These are phyloP conservation scores for Paramecium tetraurelia DNA, from an alignment of 73 alveolate genomes.

Conservation along the genomic window DNA sequence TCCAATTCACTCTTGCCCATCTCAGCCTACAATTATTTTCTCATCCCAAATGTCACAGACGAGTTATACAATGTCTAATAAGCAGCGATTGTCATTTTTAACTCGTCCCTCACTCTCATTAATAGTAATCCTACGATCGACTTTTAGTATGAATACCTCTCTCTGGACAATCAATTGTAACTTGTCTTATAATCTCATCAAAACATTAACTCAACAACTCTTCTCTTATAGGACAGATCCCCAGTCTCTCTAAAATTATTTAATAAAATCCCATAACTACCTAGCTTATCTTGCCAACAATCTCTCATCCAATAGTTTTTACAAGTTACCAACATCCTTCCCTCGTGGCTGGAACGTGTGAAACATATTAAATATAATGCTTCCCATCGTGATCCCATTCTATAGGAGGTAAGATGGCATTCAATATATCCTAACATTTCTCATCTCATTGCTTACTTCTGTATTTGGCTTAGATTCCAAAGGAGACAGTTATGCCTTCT, in stretches of 20 bases:
- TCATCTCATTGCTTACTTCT: conserved; percentile 56
- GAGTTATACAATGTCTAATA: conserved; percentile 95
- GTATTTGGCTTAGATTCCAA: conserved; percentile 89
- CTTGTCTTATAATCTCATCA: conserved; percentile 95
- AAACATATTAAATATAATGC: conserved; percentile 89
- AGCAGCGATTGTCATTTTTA: conserved; percentile 99
- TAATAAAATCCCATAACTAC: not conserved
- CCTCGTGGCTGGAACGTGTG: conserved; percentile 90
- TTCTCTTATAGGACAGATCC: conserved; percentile 93
- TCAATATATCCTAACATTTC: conserved; percentile 71
- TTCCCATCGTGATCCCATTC: conserved; percentile 94
- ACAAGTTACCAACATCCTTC: conserved; percentile 90
- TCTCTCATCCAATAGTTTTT: conserved; percentile 89
- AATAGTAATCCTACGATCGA: conserved; percentile 64
- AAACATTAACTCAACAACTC: conserved; percentile 87
- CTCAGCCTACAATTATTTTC: conserved; percentile 91
- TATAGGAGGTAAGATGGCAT: conserved; percentile 91
- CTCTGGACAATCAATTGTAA: conserved; percentile 96
- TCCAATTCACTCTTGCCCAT: conserved; percentile 92
- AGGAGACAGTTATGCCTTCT: conserved; percentile 88
- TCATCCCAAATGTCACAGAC: conserved; percentile 91
- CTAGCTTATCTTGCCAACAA: conserved; percentile 92
- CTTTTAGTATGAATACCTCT: conserved; percentile 91
- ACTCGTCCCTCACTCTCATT: conserved; percentile 97
- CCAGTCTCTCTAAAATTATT: conserved; percentile 81